phyloP scores from a whole-genome alignment of 2,329 filamentous ascomycete species.

The Ceratocystis huliohia region DNA sequence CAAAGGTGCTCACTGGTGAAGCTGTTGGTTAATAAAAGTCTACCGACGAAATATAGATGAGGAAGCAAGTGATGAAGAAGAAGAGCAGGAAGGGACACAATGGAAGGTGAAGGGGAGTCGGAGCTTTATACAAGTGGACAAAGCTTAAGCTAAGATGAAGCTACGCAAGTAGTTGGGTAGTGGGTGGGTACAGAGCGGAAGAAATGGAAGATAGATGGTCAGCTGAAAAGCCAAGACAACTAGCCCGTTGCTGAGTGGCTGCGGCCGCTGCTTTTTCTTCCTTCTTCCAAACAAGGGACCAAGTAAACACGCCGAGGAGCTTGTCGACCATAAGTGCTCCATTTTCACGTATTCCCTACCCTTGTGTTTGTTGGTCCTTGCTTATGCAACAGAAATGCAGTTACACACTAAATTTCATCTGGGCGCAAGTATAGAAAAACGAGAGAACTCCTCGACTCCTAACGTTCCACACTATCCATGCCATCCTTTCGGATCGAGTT shows the following conservation, averaged over 20 bases:
- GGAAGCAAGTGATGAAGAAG: conserved; percentile 1
- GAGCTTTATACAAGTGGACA: not conserved
- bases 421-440: not conserved
- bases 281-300: not conserved
- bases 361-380: not conserved
- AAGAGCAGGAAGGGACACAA: not conserved
- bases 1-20: not conserved
- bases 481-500: not conserved
- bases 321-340: not conserved
- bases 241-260: not conserved
- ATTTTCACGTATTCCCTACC: not conserved
- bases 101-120: not conserved
- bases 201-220: not conserved
- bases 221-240: conserved; percentile 4
- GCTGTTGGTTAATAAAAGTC: not conserved
- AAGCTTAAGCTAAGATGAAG: too few relatives aligned
- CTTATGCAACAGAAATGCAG: not conserved
- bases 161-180: not conserved
- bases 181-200: not conserved
- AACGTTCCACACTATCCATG: not conserved
- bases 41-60: not conserved
- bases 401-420: not conserved
- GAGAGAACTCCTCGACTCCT: conserved; percentile 2
- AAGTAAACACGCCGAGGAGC: not conserved
- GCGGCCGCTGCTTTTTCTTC: not conserved